Evolutionary conservation across 2,329 filamentous ascomycete genomes (phyloP).

Genomic region (Geosmithia putterillii): DNA sequence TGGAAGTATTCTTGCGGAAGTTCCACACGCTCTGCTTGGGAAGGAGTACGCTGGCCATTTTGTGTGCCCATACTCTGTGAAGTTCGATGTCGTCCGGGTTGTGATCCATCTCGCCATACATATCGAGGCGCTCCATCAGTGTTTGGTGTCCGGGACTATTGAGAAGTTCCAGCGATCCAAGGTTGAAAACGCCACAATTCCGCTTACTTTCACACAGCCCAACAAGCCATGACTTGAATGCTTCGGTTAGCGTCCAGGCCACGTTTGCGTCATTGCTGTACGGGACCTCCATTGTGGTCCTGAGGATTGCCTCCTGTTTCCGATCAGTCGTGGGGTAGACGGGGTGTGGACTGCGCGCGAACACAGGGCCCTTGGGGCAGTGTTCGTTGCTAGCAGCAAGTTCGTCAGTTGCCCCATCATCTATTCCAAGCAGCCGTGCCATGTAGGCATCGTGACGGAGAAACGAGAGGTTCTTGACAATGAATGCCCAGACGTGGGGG

Average conservation of each 20-base stretch:
- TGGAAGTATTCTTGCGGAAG: constrained; percentile 17
- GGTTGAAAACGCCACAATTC: constrained; percentile 31
- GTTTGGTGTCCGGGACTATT: constrained; percentile 30
- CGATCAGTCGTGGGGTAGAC: constrained; percentile 3
- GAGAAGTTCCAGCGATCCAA: constrained; percentile 38
- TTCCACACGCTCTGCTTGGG: constrained; percentile 37
- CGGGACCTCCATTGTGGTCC: neutral
- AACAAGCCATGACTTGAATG: constrained; percentile 16
- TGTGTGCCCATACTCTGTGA: constrained; percentile 39
- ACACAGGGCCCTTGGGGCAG: neutral
- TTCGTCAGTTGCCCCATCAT: neutral
- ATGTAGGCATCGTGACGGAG: constrained; percentile 34
- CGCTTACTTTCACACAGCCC: constrained; percentile 27
- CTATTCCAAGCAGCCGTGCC: constrained; percentile 20
- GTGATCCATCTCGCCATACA: constrained; percentile 28
- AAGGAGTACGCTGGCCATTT: constrained; percentile 40
- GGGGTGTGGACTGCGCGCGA: neutral
- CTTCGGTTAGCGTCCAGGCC: constrained; percentile 11
- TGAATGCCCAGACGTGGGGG: constrained; percentile 30
- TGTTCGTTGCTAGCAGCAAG: neutral
- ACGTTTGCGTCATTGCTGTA: constrained; percentile 3
- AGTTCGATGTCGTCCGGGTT: constrained; percentile 13
- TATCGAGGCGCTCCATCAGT: constrained; percentile 33
- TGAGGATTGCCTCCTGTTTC: constrained; percentile 4
- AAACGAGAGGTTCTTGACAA: constrained; percentile 27